Evolutionary conservation across 257 asterid genomes (phyloP), one percentile per base, ranked within the genome.

Genomic region (Paraleonurus japonicus): DNA sequence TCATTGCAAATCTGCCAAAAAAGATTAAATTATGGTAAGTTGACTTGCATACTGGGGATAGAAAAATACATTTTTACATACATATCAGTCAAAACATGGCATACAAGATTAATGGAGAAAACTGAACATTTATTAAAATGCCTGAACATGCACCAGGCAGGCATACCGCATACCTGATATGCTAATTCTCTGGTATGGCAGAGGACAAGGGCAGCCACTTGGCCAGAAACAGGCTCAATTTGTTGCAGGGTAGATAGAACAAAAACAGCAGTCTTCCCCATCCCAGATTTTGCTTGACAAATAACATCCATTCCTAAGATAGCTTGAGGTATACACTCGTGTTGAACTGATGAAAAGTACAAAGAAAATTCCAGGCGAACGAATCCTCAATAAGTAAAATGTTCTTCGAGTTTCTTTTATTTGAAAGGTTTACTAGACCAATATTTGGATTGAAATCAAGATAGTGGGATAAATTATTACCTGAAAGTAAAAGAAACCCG

Each of bases 211-310:
- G 88, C 96, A 71, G 87, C 87, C 65, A 89, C 89, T 78, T 89
- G 96, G 58, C 92, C 92, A 13, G 90, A 61, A 69, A 89, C 80
- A n/a, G 96, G 96, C 62, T 89, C 96, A 58, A 89, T 86, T 76
- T 89, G 96, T 72, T 89, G 96, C 74, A 89, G 63, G 27, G 90
- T 85, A 30, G 96, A 89, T 28, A 89, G 82, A 62, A 89, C 96
- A 80, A 89, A 89, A 39, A 89, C 96, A 50, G 92, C 96, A 50
- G 96, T 86, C 80, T 89, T 89, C 27, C 96, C 92, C 96, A 89
- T 89, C n/a, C 96, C 96, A 67, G 94, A 89, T 83, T 89, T 89
- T 7, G 96, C 96, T 85, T 89, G 96, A 69, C 96, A 89, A 63
- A 89, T 87, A 64, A 89, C 94, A 84, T 89, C 96, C 96, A 87